Conservation (phyloP, 2,329 filamentous ascomycete genomes). For the Elsinoe ampelina region DNA sequence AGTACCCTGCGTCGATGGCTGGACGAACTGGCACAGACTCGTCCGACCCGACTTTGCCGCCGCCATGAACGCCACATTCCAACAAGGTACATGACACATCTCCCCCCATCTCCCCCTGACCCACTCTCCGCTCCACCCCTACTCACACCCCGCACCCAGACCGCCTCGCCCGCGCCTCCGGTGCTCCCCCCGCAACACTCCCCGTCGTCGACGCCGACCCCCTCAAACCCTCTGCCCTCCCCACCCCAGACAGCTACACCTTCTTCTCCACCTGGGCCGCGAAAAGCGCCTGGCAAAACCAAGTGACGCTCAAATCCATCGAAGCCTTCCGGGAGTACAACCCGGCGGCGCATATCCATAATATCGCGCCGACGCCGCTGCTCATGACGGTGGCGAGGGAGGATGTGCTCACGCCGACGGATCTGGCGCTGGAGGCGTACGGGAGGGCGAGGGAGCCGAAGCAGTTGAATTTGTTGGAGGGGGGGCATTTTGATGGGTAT, state of each 20-base stretch:
- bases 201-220: conserved; percentile 20
- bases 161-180: background rate
- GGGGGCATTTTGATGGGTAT: conserved; percentile 35
- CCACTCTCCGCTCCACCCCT: background rate
- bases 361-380: conserved; percentile 32
- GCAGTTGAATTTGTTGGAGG: conserved; percentile 28
- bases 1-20: too few relatives aligned
- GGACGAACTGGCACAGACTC: too few relatives aligned
- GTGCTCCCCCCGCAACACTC: conserved; percentile 10
- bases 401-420: conserved; percentile 28
- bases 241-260: conserved; percentile 28
- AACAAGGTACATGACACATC: too few relatives aligned
- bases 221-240: conserved; percentile 25
- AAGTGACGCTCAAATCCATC: conserved; percentile 29
- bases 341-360: conserved; percentile 26
- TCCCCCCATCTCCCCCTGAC: too few relatives aligned
- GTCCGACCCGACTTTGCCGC: too few relatives aligned
- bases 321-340: conserved; percentile 23
- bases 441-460: conserved; percentile 33
- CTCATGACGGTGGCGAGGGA: conserved; percentile 29
- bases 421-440: conserved; percentile 30
- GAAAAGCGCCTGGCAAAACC: conserved; percentile 32
- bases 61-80: too few relatives aligned
- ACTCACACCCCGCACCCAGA: background rate
- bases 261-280: conserved; percentile 29